Evolutionary conservation across 163 green algal genomes (phyloP).

Genomic region (Prototheca stagnorum): DNA sequence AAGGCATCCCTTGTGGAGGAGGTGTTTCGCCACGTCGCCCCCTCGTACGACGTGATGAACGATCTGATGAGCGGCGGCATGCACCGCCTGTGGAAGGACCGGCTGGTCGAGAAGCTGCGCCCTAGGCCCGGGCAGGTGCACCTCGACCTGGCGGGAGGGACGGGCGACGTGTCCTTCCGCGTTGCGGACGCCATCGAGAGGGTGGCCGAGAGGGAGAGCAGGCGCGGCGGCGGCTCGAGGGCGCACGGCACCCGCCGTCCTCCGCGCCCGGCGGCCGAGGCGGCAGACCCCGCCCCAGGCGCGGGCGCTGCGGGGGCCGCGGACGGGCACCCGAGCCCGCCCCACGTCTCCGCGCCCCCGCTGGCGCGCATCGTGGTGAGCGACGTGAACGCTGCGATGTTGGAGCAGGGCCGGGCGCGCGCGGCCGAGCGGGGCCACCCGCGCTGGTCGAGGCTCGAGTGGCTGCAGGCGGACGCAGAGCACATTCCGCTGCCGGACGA

Average conservation of each 20-base stretch:
- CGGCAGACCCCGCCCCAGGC: too few species aligned
- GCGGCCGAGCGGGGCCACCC: constrained; percentile 17
- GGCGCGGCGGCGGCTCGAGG: neutral
- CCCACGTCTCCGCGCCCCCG: neutral
- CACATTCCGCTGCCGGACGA: constrained; percentile 53
- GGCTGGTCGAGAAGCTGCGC: constrained; percentile 56
- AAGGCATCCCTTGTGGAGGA: constrained; percentile 43
- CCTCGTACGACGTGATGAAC: constrained; percentile 97
- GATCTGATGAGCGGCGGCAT: constrained; percentile 93
- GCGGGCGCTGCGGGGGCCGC: constrained; percentile 26
- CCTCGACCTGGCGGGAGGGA: constrained; percentile 94
- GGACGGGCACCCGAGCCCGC: neutral
- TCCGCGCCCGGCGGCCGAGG: too few species aligned
- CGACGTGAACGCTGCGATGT: constrained; percentile 93
- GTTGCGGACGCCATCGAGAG: constrained; percentile 66
- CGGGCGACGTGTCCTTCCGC: constrained; percentile 84
- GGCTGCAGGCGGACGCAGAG: constrained; percentile 78
- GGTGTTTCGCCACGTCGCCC: constrained; percentile 84
- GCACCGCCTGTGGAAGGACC: constrained; percentile 84
- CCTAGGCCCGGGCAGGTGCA: constrained; percentile 75
- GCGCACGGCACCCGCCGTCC: too few species aligned
- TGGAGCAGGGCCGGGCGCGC: constrained; percentile 57
- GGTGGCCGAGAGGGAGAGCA: too few species aligned
- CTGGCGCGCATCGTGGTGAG: constrained; percentile 59
- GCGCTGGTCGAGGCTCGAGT: constrained; percentile 35